A percentile compares a stretch with the other conserved stretches of the same genome.
phyloP scores from a whole-genome alignment of 257 asterid species.

The Ajuga chamaepitys region DNA sequence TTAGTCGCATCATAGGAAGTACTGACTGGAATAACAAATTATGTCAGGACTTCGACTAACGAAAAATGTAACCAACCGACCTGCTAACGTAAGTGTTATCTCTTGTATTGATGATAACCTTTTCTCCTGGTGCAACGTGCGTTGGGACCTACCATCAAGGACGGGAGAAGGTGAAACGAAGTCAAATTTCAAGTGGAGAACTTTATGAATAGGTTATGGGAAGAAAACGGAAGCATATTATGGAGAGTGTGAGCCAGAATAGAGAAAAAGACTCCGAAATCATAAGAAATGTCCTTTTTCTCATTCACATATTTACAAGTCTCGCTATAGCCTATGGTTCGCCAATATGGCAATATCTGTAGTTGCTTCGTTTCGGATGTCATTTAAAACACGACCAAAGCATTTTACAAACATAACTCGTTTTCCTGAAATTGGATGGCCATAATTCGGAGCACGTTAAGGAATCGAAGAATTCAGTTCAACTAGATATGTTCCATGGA shows the following conservation, averaged over 20 bases:
- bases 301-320: not conserved
- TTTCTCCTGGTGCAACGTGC: constrained; percentile 61
- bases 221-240: not conserved
- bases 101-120: constrained; percentile 47
- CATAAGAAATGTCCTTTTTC: not conserved
- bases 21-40: not conserved
- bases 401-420: not conserved
- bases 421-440: not conserved
- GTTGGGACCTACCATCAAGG: constrained; percentile 54
- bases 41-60: not conserved
- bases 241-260: not conserved
- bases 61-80: constrained; percentile 29
- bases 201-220: not conserved
- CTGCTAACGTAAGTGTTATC: constrained; percentile 59
- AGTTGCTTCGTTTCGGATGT: not conserved
- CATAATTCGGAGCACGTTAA: not conserved
- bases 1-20: not conserved
- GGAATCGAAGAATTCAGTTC: not conserved
- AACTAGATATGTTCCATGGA: not conserved
- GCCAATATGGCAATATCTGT: too few relatives aligned
- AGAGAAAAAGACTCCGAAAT: not conserved
- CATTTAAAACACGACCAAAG: not conserved
- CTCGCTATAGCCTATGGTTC: not conserved
- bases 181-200: not conserved
- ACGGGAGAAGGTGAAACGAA: not conserved